Evolutionary conservation across 2,329 filamentous ascomycete genomes (phyloP), one percentile per base, ranked within the genome.

Genomic region (Alternaria ventricosa): DNA sequence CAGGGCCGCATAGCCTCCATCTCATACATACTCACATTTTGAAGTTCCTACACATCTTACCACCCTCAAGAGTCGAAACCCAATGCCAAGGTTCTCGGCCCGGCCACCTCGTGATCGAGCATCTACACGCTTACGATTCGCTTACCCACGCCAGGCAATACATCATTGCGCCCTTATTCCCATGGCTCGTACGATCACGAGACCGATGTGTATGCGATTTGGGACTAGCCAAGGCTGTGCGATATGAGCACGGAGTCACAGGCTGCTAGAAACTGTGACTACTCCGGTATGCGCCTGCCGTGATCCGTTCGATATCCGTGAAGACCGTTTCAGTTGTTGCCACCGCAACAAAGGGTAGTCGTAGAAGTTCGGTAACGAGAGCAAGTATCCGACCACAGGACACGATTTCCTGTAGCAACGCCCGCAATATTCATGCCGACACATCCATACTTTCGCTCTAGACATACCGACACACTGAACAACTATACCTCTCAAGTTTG

Each of bases 81-180:
- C 33, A 18, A 25, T 18, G 67, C 67, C 67, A 68, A 69, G 67
- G 43, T 4, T 15, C 28, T 33, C 55, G 62, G 65, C 23, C 63
- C 65, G 60, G 56, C 25, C 43, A 56, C 44, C 54, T 57, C 20
- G 57, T 41, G 45, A 49, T 18, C 18, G 36, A 28, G 30, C 15
- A 22, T 54, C 20, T 30, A 33, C 22, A 46, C 25, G 15, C 44
- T 41, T 53, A 18, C 30, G 9, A 67, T 67, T 69, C 62, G 67
- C 47, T 60, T 58, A 56, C 12, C 20, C 15, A 15, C 41, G 20
- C 28, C 20, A 27, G 30, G 15, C 18, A 47, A 41, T 49, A 23
- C 43, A 43, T 36, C 28, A 46, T 25, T 55, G 33, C 57, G 28
- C 51, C 36, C 63, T 57, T 44, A 49, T 49, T 30, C n/a, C 46